Conservation (phyloP, 108 stramenopile species). For the Skeletonema menzelii region DNA sequence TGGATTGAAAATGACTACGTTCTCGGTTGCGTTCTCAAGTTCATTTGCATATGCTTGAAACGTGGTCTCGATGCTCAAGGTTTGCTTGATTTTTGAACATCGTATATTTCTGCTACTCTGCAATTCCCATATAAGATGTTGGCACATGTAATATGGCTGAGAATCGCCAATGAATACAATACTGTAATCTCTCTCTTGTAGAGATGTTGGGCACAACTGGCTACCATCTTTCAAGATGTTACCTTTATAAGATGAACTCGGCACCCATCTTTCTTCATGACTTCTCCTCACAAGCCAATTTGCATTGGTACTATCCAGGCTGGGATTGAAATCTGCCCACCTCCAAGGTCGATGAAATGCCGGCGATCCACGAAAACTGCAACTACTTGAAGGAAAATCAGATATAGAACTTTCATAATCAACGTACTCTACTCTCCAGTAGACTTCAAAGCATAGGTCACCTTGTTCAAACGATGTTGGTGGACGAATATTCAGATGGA, state of each 20-base stretch:
- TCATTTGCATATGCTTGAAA: conserved; percentile 10
- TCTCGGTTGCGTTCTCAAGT: neutral
- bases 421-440: conserved; percentile 21
- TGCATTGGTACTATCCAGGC: neutral
- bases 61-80: conserved; percentile 1
- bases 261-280: neutral
- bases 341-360: conserved; percentile 20
- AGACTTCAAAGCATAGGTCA: conserved; percentile 6
- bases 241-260: neutral
- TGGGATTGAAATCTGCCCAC: neutral
- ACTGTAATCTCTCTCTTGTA: conserved; percentile 11
- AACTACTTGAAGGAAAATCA: conserved; percentile 15
- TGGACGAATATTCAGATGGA: conserved; percentile 2
- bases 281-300: neutral
- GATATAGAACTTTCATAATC: neutral
- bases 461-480: neutral
- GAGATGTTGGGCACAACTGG: neutral
- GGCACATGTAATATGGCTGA: conserved; percentile 23
- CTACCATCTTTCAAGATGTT: neutral
- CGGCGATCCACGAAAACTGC: conserved; percentile 7
- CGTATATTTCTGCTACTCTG: neutral
- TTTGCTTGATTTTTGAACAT: conserved; percentile 20
- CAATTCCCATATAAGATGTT: conserved; percentile 9
- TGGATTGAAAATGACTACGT: conserved; percentile 27
- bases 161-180: conserved; percentile 25